Evolutionary conservation across 495 filamentous ascomycete genomes (phyloP).

Genomic region (Articulospora tetracladia): DNA sequence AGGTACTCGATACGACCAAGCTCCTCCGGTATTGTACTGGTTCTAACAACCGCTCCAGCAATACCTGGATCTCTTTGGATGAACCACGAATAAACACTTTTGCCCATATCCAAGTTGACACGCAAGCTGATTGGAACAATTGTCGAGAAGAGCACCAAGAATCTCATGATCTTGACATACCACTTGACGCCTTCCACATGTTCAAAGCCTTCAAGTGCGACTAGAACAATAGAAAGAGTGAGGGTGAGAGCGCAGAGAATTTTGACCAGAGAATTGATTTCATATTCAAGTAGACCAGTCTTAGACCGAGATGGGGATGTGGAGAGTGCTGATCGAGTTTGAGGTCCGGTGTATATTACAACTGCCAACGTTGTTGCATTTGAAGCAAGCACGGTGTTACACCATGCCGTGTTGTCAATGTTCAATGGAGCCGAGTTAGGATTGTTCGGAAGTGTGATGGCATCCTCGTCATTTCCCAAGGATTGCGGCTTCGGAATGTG

Average conservation of each 20-base stretch:
- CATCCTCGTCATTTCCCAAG: conserved; percentile 25
- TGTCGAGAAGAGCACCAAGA: conserved; percentile 96
- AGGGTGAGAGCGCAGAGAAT: conserved; percentile 90
- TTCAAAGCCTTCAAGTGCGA: conserved; percentile 78
- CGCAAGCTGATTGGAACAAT: conserved; percentile 96
- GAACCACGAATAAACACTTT: conserved; percentile 91
- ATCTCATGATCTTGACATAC: conserved; percentile 95
- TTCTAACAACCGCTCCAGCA: conserved; percentile 86
- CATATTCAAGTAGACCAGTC: conserved; percentile 86
- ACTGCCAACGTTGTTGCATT: conserved; percentile 83
- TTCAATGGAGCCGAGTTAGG: conserved; percentile 65
- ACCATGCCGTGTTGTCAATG: conserved; percentile 98
- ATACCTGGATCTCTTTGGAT: conserved; percentile 92
- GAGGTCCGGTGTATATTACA: conserved; percentile 89
- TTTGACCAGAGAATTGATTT: conserved; percentile 98
- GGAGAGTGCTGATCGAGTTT: conserved; percentile 91
- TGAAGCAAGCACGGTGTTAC: conserved; percentile 94
- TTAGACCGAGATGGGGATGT: conserved; percentile 90
- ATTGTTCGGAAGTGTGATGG: conserved; percentile 15
- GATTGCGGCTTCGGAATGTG: conserved; percentile 14
- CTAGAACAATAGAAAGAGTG: conserved; percentile 81
- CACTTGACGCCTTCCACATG: conserved; percentile 61
- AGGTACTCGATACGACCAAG: conserved; percentile 94
- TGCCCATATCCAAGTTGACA: conserved; percentile 96
- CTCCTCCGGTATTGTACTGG: conserved; percentile 96